phyloP scores from a whole-genome alignment of 805 yeast species.

The Blastobotrys chiropterorum region DNA sequence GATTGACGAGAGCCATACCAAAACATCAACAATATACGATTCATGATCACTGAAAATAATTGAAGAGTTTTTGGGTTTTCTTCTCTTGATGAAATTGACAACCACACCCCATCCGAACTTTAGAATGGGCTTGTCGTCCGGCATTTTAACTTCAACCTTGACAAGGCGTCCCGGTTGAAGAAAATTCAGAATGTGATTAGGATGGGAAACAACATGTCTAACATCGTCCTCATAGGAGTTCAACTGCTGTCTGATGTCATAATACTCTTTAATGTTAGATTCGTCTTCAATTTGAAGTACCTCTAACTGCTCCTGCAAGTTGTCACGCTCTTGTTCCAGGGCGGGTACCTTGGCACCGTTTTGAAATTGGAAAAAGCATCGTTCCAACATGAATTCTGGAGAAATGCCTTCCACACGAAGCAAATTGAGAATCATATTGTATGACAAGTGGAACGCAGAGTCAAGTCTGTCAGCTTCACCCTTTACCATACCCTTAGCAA shows the following conservation, averaged over 20 bases:
- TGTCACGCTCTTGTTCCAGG: slow-evolving; percentile 61
- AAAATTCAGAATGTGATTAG: slow-evolving; percentile 76
- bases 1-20: slow-evolving; percentile 68
- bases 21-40: slow-evolving; percentile 79
- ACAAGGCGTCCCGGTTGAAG: slow-evolving; percentile 85
- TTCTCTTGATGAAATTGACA: slow-evolving; percentile 66
- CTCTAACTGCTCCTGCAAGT: slow-evolving; percentile 41
- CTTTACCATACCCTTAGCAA: slow-evolving; percentile 98
- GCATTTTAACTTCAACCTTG: slow-evolving; percentile 34
- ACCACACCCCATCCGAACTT: slow-evolving; percentile 98
- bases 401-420: slow-evolving; percentile 98
- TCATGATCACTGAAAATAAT: slow-evolving; percentile 73
- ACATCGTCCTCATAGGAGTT: slow-evolving; percentile 67
- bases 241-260: slow-evolving; percentile 70
- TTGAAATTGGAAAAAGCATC: slow-evolving; percentile 93
- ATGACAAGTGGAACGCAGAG: slow-evolving; percentile 95
- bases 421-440: slow-evolving; percentile 89
- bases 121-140: slow-evolving; percentile 27
- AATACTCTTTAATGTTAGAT: slow-evolving; percentile 67
- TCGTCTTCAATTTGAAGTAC: slow-evolving; percentile 65
- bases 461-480: slow-evolving; percentile 98
- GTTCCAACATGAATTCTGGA: slow-evolving; percentile 93
- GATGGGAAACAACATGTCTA: slow-evolving; percentile 81
- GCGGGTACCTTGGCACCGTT: slow-evolving; percentile 85
- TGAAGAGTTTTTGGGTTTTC: slow-evolving; percentile 21